Base-by-base conservation (phyloP, 2,329 filamentous ascomycete genomes). In the Hypomyces rosellus region DNA sequence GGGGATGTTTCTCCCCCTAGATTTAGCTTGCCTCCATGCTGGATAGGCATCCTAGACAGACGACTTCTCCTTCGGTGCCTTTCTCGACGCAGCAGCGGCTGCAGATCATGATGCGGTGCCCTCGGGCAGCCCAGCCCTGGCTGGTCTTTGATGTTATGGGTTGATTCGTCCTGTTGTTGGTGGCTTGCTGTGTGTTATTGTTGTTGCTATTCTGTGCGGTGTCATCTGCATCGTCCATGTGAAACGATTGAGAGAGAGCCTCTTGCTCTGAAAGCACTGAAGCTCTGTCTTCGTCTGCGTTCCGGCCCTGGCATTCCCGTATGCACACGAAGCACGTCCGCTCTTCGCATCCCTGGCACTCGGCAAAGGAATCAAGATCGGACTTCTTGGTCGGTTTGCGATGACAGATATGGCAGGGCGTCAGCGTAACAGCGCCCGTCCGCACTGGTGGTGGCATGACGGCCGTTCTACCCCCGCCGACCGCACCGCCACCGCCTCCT, bases 281-380 rank as follows among this genome's bases (percentile, higher is more conserved):
- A 54, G 42, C 38, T 20, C n/a, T 41, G 22, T 47, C 50, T 8
- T 60, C 57, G 18, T 61, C 52, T 15, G 50, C 47, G 30, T 60
- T 55, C 72, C 74, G 77, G 2, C 78, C 78, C 12, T 76, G 69
- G 57, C 85, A 88, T 56, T 80, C 71, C 22, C 85, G 70, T 41
- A 86, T 77, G 62, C 85, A 88, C n/a, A 88, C 74, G 60, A 78
- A 87, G 62, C 85, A 88, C 1, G 84, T 80, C 39, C 82, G 73
- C 54, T 77, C 70, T 9, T 74, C 71, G 61, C 85, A 88, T 13
- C 78, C 75, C 56, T 78, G 69, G 63, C 85, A 88, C 58, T 81
- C 74, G 43, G 81, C 77, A 61, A 82, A 87, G 9, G 78, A 80
- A 63, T 86, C 82, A 34, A 88, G 73, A 50, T 88, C 82, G 5